Evolutionary conservation across 2,329 filamentous ascomycete species (phyloP).

Genomic region (Neodidymelliopsis sp.): DNA sequence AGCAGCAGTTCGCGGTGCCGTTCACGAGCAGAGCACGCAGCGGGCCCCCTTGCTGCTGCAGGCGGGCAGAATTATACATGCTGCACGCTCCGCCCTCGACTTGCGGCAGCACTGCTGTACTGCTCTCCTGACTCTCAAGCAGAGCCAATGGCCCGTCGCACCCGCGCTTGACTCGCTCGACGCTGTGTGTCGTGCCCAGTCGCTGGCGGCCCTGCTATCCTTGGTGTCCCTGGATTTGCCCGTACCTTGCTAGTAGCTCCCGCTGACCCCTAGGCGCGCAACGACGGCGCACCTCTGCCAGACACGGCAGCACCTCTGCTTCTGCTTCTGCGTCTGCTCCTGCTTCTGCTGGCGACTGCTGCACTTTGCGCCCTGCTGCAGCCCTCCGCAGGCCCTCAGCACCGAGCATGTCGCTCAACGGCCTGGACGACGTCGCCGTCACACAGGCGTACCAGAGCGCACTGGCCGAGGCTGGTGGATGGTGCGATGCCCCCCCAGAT

Average conservation of each 20-base stretch:
- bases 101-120: conserved; percentile 7
- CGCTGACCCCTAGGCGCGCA: background rate
- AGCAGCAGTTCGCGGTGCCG: conserved; percentile 6
- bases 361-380: conserved; percentile 15
- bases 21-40: conserved; percentile 4
- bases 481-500: conserved; percentile 71
- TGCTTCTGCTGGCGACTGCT: conserved; percentile 8
- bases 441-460: conserved; percentile 85
- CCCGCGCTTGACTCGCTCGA: conserved; percentile 20
- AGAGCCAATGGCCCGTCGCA: conserved; percentile 22
- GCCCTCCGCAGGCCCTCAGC: conserved; percentile 12
- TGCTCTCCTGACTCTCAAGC: conserved; percentile 11
- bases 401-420: conserved; percentile 87
- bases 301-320: conserved; percentile 8
- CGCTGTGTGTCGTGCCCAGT: no score
- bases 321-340: background rate
- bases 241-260: conserved; percentile 4
- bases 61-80: conserved; percentile 16
- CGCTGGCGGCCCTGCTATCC: no score
- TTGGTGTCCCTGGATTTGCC: background rate
- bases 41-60: conserved; percentile 3
- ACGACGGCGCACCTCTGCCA: conserved; percentile 6
- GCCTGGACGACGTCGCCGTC: conserved; percentile 81
- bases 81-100: background rate
- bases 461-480: conserved; percentile 86